phyloP scores from a whole-genome alignment of 805 yeast species.

The Maudiozyma turicensis region DNA sequence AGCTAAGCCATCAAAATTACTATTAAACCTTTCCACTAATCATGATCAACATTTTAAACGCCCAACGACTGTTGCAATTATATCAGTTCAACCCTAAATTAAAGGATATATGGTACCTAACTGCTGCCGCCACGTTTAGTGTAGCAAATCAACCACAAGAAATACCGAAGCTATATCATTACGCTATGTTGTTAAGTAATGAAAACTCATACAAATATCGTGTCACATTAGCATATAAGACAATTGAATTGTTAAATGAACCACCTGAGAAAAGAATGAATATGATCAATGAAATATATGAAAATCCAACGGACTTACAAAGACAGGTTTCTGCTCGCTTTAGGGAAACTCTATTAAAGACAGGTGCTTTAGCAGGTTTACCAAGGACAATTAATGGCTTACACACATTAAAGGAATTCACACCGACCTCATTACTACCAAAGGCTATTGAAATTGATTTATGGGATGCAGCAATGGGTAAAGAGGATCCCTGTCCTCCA shows the following conservation, averaged over 20 bases:
- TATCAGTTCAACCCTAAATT: constrained; percentile 40
- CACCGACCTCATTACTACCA: constrained; percentile 42
- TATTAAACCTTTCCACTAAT: too few species aligned
- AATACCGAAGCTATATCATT: constrained; percentile 63
- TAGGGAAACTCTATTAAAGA: constrained; percentile 70
- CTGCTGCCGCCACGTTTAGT: constrained; percentile 74
- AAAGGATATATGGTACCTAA: constrained; percentile 56
- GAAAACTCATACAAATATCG: constrained; percentile 9
- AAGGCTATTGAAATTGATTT: constrained; percentile 14
- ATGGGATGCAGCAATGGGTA: constrained; percentile 19
- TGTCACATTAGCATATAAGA: constrained; percentile 15
- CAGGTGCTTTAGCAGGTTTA: constrained; percentile 71
- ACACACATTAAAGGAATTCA: constrained; percentile 49
- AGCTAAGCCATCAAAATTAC: too few species aligned
- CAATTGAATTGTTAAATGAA: constrained; percentile 11
- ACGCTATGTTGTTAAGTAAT: constrained; percentile 38
- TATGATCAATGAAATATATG: constrained; percentile 15
- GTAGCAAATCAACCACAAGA: constrained; percentile 79
- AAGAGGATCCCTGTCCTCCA: constrained; percentile 8
- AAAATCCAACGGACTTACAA: constrained; percentile 14
- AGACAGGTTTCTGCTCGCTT: constrained; percentile 39
- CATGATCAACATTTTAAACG: constrained; percentile 18
- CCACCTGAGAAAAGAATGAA: constrained; percentile 4
- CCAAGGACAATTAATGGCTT: constrained; percentile 80
- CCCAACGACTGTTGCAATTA: constrained; percentile 22